Percentiles rank a stretch among this genome's conserved stretches.
phyloP scores from a whole-genome alignment of 495 filamentous ascomycete species.

The Delitschia confertaspora region DNA sequence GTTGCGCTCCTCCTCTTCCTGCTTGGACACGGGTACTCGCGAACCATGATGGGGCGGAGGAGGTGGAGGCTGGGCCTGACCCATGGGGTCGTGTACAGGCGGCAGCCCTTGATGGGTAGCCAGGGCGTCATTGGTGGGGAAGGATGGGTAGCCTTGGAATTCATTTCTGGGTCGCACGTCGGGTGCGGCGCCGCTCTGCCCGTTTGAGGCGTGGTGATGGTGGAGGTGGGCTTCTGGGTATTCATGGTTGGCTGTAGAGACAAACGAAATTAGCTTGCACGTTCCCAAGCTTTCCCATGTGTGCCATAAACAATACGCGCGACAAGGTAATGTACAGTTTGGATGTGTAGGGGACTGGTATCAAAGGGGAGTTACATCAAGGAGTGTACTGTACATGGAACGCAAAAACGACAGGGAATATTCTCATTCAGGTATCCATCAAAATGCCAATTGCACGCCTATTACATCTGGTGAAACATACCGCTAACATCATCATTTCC shows the following conservation, averaged over 20 bases:
- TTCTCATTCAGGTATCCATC: slow-evolving; percentile 22
- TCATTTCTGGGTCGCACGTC: slow-evolving; percentile 69
- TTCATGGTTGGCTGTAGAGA: slow-evolving; percentile 44
- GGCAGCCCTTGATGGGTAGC: slow-evolving; percentile 55
- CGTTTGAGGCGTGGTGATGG: slow-evolving; percentile 47
- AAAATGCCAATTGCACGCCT: slow-evolving; percentile 34
- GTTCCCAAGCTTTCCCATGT: slow-evolving; percentile 30
- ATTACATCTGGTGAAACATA: slow-evolving; percentile 59
- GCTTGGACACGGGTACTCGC: slow-evolving; percentile 32
- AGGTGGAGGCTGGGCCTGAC: slow-evolving; percentile 41
- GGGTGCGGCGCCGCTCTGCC: slow-evolving; percentile 29
- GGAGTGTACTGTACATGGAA: slow-evolving; percentile 40
- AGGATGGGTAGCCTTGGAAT: slow-evolving; percentile 67
- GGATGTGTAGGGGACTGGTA: slow-evolving; percentile 30
- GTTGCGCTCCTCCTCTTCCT: slow-evolving; percentile 40
- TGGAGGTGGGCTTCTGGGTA: slow-evolving; percentile 55
- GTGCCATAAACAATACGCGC: slow-evolving; percentile 17
- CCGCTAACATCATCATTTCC: slow-evolving; percentile 80
- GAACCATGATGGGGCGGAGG: slow-evolving; percentile 36
- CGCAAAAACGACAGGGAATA: slow-evolving; percentile 29
- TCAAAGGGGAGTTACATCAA: slow-evolving; percentile 47
- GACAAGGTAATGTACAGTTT: slow-evolving; percentile 24
- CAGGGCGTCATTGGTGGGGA: slow-evolving; percentile 47
- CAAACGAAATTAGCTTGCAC: slow-evolving; percentile 38
- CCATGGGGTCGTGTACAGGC: slow-evolving; percentile 59